These are phyloP conservation scores for Trametes maxima DNA, from an alignment of 768 basidiomycete species.

Conservation along the genomic window DNA sequence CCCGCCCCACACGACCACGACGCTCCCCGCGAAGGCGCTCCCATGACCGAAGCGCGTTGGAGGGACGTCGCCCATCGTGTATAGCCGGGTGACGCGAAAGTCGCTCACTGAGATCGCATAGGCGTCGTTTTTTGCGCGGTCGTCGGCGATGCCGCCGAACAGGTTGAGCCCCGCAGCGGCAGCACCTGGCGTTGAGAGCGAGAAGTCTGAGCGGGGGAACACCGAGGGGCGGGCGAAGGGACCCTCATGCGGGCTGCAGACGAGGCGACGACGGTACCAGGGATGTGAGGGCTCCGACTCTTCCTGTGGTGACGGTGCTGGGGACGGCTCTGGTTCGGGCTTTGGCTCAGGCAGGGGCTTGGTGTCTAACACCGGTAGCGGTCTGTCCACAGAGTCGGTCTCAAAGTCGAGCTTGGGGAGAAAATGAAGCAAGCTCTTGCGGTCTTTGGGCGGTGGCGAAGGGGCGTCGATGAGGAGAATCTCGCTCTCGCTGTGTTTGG, in stretches of 20 bases:
- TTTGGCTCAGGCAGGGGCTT: neutral
- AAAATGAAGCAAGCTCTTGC: neutral
- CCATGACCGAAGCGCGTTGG: slow-evolving; percentile 90
- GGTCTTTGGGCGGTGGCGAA: slow-evolving; percentile 16
- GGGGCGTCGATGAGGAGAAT: slow-evolving; percentile 18
- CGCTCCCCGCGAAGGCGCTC: slow-evolving; percentile 88
- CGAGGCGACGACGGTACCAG: slow-evolving; percentile 15
- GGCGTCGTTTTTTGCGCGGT: slow-evolving; percentile 83
- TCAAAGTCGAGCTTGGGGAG: slow-evolving; percentile 5
- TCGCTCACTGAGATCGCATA: slow-evolving; percentile 79
- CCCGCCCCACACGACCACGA: slow-evolving; percentile 97
- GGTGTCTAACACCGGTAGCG: neutral
- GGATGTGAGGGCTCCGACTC: neutral
- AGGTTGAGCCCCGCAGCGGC: slow-evolving; percentile 58
- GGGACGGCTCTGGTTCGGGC: neutral
- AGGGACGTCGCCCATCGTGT: slow-evolving; percentile 84
- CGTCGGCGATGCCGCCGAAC: slow-evolving; percentile 92
- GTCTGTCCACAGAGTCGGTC: neutral
- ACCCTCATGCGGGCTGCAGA: neutral
- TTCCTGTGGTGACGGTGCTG: neutral
- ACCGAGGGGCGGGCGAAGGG: neutral
- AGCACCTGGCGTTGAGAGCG: slow-evolving; percentile 10
- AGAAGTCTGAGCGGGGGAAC: slow-evolving; percentile 21
- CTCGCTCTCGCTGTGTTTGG: neutral
- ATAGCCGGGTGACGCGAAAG: slow-evolving; percentile 73